phyloP scores from a whole-genome alignment of 768 basidiomycete genomes.

The Ramaria sp. region DNA sequence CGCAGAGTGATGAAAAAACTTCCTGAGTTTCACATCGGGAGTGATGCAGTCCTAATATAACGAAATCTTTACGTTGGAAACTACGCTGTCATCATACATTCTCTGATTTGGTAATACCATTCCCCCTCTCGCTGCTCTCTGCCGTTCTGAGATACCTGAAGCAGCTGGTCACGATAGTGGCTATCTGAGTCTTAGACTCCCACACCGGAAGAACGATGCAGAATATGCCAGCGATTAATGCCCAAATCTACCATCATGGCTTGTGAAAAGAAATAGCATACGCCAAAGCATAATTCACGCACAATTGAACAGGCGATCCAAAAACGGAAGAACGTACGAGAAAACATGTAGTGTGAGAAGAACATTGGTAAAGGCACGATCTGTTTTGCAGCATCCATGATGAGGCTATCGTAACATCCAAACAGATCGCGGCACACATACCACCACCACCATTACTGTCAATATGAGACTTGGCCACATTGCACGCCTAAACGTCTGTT shows the following conservation, averaged over 20 bases:
- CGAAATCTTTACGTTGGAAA: too few relatives aligned
- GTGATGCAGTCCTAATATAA: too few relatives aligned
- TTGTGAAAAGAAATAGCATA: slow-evolving; percentile 5
- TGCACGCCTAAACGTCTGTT: slow-evolving; percentile 23
- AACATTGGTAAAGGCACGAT: slow-evolving; percentile 29
- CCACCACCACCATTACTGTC: slow-evolving; percentile 24
- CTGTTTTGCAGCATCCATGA: neutral
- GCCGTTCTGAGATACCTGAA: neutral
- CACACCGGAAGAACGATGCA: slow-evolving; percentile 27
- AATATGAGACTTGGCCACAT: slow-evolving; percentile 23
- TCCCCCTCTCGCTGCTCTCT: too few relatives aligned
- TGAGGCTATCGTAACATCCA: neutral
- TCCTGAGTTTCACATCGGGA: too few relatives aligned
- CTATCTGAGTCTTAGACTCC: slow-evolving; percentile 26
- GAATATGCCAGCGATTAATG: slow-evolving; percentile 25
- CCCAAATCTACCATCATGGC: slow-evolving; percentile 21
- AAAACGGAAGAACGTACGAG: slow-evolving; percentile 25
- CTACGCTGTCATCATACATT: too few relatives aligned
- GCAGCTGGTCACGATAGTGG: slow-evolving; percentile 12
- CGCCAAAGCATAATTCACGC: slow-evolving; percentile 9
- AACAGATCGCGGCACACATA: slow-evolving; percentile 15
- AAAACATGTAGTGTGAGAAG: slow-evolving; percentile 27
- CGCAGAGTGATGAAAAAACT: too few relatives aligned
- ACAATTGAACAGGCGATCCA: slow-evolving; percentile 29
- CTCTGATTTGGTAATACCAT: neutral